A percentile compares a stretch with the other conserved stretches of the same genome.
phyloP scores from a whole-genome alignment of 2,329 filamentous ascomycete genomes.

The Pseudogymnoascus sp. region DNA sequence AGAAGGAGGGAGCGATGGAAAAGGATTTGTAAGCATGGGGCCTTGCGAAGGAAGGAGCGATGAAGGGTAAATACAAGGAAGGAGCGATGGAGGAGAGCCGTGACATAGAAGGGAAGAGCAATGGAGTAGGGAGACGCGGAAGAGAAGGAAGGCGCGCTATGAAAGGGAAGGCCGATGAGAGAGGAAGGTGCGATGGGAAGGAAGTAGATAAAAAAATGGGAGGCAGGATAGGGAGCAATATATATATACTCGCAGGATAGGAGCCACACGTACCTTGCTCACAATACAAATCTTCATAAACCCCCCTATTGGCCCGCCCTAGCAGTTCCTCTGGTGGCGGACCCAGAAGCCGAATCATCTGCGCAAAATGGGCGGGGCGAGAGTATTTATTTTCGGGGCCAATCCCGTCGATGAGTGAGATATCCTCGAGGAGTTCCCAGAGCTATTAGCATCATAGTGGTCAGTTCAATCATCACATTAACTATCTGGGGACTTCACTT shows the following conservation, averaged over 20 bases:
- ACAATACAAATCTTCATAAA: background rate
- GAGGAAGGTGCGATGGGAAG: background rate
- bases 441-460: constrained; percentile 10
- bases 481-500: too few species aligned
- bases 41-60: too few species aligned
- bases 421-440: constrained; percentile 16
- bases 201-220: background rate
- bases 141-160: background rate
- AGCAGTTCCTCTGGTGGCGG: constrained; percentile 32
- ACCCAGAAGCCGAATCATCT: constrained; percentile 38
- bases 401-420: constrained; percentile 10
- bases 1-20: background rate
- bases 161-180: background rate
- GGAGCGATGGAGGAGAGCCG: too few species aligned
- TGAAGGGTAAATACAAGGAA: too few species aligned
- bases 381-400: constrained; percentile 25
- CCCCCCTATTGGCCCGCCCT: constrained; percentile 20
- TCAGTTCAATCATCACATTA: background rate
- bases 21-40: too few species aligned
- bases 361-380: constrained; percentile 33
- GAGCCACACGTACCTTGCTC: background rate
- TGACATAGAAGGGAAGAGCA: too few species aligned
- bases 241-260: background rate
- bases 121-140: background rate
- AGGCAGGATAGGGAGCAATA: background rate